These are phyloP conservation scores for Mycotypha africana DNA, from an alignment of 371 early-diverging fungal genomes.

Conservation along the genomic window DNA sequence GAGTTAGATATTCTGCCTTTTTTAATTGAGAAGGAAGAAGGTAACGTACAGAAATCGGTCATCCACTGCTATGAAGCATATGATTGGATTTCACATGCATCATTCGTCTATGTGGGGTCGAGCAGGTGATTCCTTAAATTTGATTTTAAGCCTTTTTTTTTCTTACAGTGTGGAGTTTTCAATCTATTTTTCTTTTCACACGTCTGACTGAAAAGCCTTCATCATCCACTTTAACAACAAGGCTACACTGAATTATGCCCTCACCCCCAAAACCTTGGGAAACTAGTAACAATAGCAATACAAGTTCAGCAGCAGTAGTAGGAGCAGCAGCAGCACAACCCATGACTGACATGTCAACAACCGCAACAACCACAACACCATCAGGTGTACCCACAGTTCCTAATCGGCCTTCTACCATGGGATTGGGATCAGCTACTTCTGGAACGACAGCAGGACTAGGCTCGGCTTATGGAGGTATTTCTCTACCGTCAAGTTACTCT, in stretches of 20 bases:
- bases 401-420: slow-evolving; percentile 20
- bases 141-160: no score
- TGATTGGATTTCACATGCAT: no score
- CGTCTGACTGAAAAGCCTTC: neutral
- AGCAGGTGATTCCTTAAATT: no score
- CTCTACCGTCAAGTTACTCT: no score
- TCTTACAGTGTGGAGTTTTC: no score
- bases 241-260: slow-evolving; percentile 61
- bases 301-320: slow-evolving; percentile 24
- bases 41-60: no score
- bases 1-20: no score
- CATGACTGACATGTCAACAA: slow-evolving; percentile 6
- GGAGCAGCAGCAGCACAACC: slow-evolving; percentile 18
- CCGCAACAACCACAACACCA: slow-evolving; percentile 1
- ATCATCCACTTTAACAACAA: neutral
- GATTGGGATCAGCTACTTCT: slow-evolving; percentile 3
- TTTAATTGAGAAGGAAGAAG: no score
- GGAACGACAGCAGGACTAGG: slow-evolving; percentile 7
- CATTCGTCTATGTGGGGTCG: no score
- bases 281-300: slow-evolving; percentile 43
- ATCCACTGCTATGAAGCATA: no score
- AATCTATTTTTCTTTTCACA: no score
- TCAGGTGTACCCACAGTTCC: slow-evolving; percentile 25
- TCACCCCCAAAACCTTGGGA: slow-evolving; percentile 98
- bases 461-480: slow-evolving; percentile 1